phyloP scores from a whole-genome alignment of 2,329 filamentous ascomycete species.

The Neonectria magnoliae region DNA sequence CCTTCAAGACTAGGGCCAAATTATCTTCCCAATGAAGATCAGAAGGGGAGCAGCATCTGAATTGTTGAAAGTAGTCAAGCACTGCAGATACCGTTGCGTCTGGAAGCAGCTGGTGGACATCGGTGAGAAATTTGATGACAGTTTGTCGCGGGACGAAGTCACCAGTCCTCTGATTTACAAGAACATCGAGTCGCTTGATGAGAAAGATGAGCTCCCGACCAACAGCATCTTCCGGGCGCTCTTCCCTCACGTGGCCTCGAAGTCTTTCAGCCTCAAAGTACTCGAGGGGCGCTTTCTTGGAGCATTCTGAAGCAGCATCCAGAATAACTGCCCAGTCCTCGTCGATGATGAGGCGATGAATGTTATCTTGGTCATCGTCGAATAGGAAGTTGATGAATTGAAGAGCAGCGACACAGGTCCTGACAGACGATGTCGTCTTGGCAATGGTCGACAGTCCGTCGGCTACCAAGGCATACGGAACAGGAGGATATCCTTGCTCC shows the following conservation, averaged over 20 bases:
- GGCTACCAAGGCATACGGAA: conserved; percentile 68
- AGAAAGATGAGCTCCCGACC: conserved; percentile 56
- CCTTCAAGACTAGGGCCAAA: conserved; percentile 66
- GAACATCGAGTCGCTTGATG: conserved; percentile 59
- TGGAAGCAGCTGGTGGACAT: conserved; percentile 69
- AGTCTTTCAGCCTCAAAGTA: conserved; percentile 41
- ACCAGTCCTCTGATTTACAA: conserved; percentile 55
- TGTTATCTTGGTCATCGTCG: conserved; percentile 59
- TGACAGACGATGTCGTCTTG: conserved; percentile 54
- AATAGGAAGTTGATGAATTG: conserved; percentile 67
- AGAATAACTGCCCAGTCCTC: conserved; percentile 74
- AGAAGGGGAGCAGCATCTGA: conserved; percentile 77
- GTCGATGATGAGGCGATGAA: conserved; percentile 68
- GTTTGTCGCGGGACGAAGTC: conserved; percentile 72
- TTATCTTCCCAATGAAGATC: conserved; percentile 75
- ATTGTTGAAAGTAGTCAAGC: conserved; percentile 74
- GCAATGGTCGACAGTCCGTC: conserved; percentile 65
- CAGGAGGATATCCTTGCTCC: conserved; percentile 67
- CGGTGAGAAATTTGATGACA: conserved; percentile 73
- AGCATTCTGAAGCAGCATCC: conserved; percentile 67
- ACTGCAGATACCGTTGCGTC: conserved; percentile 72
- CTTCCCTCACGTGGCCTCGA: conserved; percentile 41
- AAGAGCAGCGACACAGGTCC: conserved; percentile 59
- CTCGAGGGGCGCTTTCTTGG: conserved; percentile 43
- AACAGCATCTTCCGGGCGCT: conserved; percentile 50